phyloP scores from a whole-genome alignment of 2,329 filamentous ascomycete species.

The Aspergillus fumigatus region DNA sequence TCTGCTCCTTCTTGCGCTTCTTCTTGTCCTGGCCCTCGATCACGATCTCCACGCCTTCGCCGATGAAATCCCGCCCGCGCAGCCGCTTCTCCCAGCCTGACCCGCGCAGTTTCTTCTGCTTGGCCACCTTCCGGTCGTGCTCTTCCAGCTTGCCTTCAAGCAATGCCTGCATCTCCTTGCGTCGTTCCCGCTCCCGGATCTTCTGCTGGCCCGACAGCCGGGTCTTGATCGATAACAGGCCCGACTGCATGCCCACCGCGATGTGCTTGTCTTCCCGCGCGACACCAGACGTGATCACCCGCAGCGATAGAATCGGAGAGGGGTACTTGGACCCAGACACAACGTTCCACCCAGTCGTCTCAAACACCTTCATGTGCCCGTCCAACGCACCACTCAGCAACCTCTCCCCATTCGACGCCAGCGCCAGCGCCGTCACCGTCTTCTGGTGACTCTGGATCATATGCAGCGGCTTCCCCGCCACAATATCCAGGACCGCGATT shows the following conservation, averaged over 20 bases:
- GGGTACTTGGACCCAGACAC: slow-evolving; percentile 94
- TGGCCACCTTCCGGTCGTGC: slow-evolving; percentile 67
- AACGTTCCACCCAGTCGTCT: slow-evolving; percentile 91
- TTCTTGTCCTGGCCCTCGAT: slow-evolving; percentile 65
- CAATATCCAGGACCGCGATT: slow-evolving; percentile 86
- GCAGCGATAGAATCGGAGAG: slow-evolving; percentile 79
- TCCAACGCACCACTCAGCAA: slow-evolving; percentile 86
- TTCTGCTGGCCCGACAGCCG: slow-evolving; percentile 82
- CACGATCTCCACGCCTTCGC: slow-evolving; percentile 81
- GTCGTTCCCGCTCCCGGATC: slow-evolving; percentile 66
- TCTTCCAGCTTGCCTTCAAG: slow-evolving; percentile 72
- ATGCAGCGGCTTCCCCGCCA: slow-evolving; percentile 82
- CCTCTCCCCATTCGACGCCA: slow-evolving; percentile 74
- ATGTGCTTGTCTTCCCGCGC: slow-evolving; percentile 83
- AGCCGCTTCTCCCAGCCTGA: slow-evolving; percentile 59
- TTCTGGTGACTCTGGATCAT: slow-evolving; percentile 94
- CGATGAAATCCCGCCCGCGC: slow-evolving; percentile 71
- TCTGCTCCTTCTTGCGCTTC: slow-evolving; percentile 61
- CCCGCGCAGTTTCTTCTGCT: slow-evolving; percentile 61
- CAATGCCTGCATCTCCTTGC: slow-evolving; percentile 80
- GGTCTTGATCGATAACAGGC: slow-evolving; percentile 84
- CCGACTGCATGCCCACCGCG: slow-evolving; percentile 90
- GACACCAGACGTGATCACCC: slow-evolving; percentile 65
- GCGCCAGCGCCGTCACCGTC: slow-evolving; percentile 82
- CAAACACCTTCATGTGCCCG: slow-evolving; percentile 95